Conservation (phyloP, 2,329 filamentous ascomycete species). For the Aspergillus candidus region DNA sequence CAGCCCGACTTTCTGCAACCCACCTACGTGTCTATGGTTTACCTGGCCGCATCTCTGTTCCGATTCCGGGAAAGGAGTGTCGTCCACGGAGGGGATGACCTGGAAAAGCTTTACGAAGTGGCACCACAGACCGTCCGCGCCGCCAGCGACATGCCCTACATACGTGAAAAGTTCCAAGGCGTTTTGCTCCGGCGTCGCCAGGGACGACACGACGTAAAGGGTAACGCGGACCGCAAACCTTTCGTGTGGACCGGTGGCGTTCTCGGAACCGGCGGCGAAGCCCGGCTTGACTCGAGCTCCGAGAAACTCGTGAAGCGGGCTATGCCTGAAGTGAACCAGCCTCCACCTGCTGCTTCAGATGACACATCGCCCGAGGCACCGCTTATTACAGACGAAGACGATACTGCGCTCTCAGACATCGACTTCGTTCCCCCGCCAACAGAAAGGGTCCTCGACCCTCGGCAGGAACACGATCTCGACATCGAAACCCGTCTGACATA, state of each 20-base stretch:
- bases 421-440: too few relatives aligned
- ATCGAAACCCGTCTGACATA: too few relatives aligned
- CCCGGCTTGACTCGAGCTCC: constrained; percentile 6
- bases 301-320: constrained; percentile 3
- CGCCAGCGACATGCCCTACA: constrained; percentile 34
- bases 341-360: too few relatives aligned
- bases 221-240: constrained; percentile 9
- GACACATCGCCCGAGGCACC: too few relatives aligned
- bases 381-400: too few relatives aligned
- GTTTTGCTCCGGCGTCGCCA: constrained; percentile 32
- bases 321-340: not conserved
- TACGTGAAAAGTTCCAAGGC: constrained; percentile 38
- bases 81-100: constrained; percentile 24
- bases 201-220: constrained; percentile 16
- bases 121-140: constrained; percentile 34
- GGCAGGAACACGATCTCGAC: too few relatives aligned
- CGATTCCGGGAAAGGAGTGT: constrained; percentile 33
- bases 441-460: too few relatives aligned
- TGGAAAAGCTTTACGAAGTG: constrained; percentile 21
- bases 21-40: constrained; percentile 40
- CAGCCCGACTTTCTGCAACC: constrained; percentile 39
- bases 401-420: too few relatives aligned
- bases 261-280: constrained; percentile 23
- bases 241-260: constrained; percentile 34
- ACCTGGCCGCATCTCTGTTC: constrained; percentile 37